These are phyloP conservation scores for Bacidia rubella DNA, from an alignment of 495 filamentous ascomycete genomes.

Conservation along the genomic window DNA sequence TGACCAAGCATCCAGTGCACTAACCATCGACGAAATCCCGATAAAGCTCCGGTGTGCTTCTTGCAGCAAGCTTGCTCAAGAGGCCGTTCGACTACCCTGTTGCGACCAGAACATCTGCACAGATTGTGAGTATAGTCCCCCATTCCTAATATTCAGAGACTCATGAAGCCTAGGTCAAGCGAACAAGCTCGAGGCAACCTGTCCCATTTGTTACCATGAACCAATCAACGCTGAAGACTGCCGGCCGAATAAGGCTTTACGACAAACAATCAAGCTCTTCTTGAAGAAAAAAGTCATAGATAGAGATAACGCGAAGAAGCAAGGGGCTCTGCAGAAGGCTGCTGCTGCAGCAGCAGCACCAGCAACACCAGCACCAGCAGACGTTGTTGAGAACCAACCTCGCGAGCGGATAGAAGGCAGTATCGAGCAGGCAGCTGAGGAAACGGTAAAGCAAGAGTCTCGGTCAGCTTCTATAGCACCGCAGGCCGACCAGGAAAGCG, in stretches of 20 bases:
- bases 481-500: neutral
- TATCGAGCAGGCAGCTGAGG: too few species aligned
- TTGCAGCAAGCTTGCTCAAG: slow-evolving; percentile 81
- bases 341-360: slow-evolving; percentile 26
- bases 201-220: slow-evolving; percentile 84
- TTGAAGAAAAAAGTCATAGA: slow-evolving; percentile 63
- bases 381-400: slow-evolving; percentile 8
- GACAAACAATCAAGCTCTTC: slow-evolving; percentile 81
- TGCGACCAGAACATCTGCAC: slow-evolving; percentile 94
- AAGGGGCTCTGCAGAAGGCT: slow-evolving; percentile 12
- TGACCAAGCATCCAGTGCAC: slow-evolving; percentile 38
- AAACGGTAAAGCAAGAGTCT: slow-evolving; percentile 1
- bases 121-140: slow-evolving; percentile 46
- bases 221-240: slow-evolving; percentile 76
- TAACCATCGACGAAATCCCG: slow-evolving; percentile 75
- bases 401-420: too few species aligned
- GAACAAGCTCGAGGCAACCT: slow-evolving; percentile 55
- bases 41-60: slow-evolving; percentile 89
- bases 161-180: slow-evolving; percentile 65
- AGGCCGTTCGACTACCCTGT: slow-evolving; percentile 82
- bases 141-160: slow-evolving; percentile 17
- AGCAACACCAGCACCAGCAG: slow-evolving; percentile 12
- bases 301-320: slow-evolving; percentile 42
- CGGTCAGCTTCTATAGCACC: neutral
- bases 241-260: slow-evolving; percentile 73